phyloP scores from a whole-genome alignment of 2,329 filamentous ascomycete genomes.

The Penicillium corylophilum region DNA sequence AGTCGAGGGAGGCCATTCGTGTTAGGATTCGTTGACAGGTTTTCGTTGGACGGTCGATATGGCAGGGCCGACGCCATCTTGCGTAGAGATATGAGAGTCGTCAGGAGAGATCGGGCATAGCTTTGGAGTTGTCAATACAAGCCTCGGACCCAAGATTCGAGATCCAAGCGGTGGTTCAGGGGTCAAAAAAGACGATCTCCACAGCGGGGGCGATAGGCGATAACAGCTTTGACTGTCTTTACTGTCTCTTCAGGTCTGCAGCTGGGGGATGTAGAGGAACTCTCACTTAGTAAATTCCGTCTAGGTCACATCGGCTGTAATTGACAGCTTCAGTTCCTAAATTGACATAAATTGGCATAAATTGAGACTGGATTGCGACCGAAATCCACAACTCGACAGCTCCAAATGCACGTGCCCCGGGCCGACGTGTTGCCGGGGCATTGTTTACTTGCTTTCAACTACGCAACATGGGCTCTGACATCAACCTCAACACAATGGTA shows the following conservation, averaged over 20 bases:
- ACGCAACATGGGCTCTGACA: not conserved
- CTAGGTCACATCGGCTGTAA: not conserved
- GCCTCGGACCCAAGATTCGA: constrained; percentile 3
- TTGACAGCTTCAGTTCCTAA: constrained; percentile 3
- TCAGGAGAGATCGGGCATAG: constrained; percentile 17
- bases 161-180: constrained; percentile 21
- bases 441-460: constrained; percentile 19
- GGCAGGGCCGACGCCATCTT: constrained; percentile 40
- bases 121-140: constrained; percentile 9
- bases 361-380: not conserved
- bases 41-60: constrained; percentile 42
- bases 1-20: constrained; percentile 54
- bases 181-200: constrained; percentile 27
- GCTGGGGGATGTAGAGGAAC: no score
- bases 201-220: constrained; percentile 29
- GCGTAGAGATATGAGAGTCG: constrained; percentile 13
- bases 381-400: constrained; percentile 1
- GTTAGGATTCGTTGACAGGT: constrained; percentile 52
- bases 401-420: constrained; percentile 18
- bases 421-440: constrained; percentile 26
- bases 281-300: no score
- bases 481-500: constrained; percentile 22
- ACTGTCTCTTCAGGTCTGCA: not conserved
- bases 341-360: not conserved
- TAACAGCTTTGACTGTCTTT: constrained; percentile 12